phyloP scores from a whole-genome alignment of 768 basidiomycete species.

The Mrakia blollopis region DNA sequence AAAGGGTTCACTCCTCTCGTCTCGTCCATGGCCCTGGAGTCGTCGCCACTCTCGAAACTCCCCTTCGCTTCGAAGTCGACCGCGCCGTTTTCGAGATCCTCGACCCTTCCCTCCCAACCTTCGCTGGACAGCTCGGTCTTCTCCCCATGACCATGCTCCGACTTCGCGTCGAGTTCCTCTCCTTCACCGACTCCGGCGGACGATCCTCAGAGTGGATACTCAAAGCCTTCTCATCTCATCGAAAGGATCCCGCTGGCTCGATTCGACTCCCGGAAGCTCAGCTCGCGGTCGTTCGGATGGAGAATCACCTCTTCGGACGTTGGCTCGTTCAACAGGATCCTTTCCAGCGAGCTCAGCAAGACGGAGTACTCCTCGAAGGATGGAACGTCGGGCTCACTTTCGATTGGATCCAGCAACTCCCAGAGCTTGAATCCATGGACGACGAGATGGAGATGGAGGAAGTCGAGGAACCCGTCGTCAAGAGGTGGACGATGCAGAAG shows the following conservation, averaged over 20 bases:
- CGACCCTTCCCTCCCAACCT: not conserved
- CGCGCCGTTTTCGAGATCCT: not conserved
- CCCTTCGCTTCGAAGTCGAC: not conserved
- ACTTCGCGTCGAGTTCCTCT: constrained; percentile 18
- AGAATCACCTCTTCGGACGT: too few relatives aligned
- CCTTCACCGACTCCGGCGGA: not conserved
- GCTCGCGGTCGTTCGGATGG: not conserved
- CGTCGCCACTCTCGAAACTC: not conserved
- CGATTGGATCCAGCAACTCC: not conserved
- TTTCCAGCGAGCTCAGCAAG: too few relatives aligned
- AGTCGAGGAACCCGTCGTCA: too few relatives aligned
- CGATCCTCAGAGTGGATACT: constrained; percentile 14
- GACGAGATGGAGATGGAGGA: constrained; percentile 17
- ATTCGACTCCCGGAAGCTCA: not conserved
- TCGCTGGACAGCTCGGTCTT: not conserved
- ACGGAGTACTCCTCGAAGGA: too few relatives aligned
- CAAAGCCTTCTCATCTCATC: not conserved
- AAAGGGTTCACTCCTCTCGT: not conserved
- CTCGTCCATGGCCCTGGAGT: not conserved
- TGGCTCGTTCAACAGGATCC: too few relatives aligned
- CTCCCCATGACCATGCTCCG: not conserved
- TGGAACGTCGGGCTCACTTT: not conserved
- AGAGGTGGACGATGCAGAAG: not conserved
- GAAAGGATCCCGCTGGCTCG: not conserved
- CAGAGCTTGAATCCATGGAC: not conserved